Percentiles rank a stretch among this genome's conserved stretches.
Evolutionary conservation across 441 rosid genomes (phyloP).

Genomic region (Gossypium trilobum): DNA sequence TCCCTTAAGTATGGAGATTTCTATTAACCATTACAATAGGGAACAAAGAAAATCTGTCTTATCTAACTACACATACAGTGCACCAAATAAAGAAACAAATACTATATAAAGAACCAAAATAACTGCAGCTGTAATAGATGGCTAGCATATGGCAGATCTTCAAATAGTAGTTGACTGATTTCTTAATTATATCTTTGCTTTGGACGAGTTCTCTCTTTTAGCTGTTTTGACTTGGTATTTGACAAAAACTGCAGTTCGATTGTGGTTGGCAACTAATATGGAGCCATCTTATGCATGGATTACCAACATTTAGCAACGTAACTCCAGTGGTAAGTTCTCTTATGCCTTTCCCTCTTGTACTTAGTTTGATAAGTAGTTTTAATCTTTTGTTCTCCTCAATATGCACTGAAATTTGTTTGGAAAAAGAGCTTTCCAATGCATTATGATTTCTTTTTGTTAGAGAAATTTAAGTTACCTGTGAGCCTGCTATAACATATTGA

Average conservation of each 20-base stretch:
- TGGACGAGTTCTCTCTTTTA: conserved; percentile 19
- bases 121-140: not conserved
- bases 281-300: conserved; percentile 65
- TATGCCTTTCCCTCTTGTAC: not conserved
- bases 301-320: conserved; percentile 69
- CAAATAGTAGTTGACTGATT: not conserved
- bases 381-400: not conserved
- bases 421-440: not conserved
- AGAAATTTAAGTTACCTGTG: not conserved
- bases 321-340: conserved; percentile 58
- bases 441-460: not conserved
- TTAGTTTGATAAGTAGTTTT: not conserved
- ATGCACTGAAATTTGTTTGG: not conserved
- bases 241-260: conserved; percentile 44
- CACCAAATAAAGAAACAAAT: not conserved
- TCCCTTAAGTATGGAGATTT: not conserved
- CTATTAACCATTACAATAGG: not conserved
- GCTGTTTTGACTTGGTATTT: conserved; percentile 15
- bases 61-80: not conserved
- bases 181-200: not conserved
- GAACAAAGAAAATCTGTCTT: not conserved
- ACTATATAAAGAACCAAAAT: not conserved
- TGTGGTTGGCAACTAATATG: conserved; percentile 75
- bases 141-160: not conserved
- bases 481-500: not conserved